Evolutionary conservation across 331 rosid species (phyloP), one percentile per base, ranked within the genome.

Genomic region (Malus hybrid): DNA sequence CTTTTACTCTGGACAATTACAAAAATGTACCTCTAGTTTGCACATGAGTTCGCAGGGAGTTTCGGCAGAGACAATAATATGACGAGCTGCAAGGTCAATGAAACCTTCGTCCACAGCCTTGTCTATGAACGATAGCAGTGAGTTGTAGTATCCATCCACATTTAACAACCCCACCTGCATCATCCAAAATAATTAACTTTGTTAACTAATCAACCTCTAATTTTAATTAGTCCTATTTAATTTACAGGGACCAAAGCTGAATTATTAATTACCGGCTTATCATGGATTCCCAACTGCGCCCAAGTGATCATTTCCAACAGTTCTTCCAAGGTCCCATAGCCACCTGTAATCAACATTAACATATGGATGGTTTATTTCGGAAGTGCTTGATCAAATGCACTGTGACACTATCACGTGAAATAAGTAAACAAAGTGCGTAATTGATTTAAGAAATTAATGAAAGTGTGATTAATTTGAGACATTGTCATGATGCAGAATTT

Each of bases 221-320:
- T 50, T 58, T 6, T 65, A 30, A 28, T 66, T 19, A 29, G 10
- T 1, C 22, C 20, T 56, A n/a, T 10, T 19, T 19, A n/a, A 56
- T 18, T 58, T 58, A 70, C 14, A 52, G 30, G 36, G 52, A 26
- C 30, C 10, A 22, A 3, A 18, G 11, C 10, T 62, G 14, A 64
- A 64, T 64, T 29, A 50, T 8, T 50, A 50, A 50, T 79, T 84
- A 93, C 98, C 64, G 98, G 98, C 73, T 93, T 93, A 6, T 93
- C 90, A 55, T 93, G 98, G 77, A 93, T 93, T 56, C 98, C 98
- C 65, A 93, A 75, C 42, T 93, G 98, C 77, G 98, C 93, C 98
- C 98, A 93, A 50, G 98, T 88, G 74, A 93, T 93, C 6, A 91
- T 85, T 86, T 93, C 98, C 81, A 91, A 64, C 2, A 93, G 84